Evolutionary conservation across 2,329 filamentous ascomycete species (phyloP).

Genomic region (Didymella pinodella): DNA sequence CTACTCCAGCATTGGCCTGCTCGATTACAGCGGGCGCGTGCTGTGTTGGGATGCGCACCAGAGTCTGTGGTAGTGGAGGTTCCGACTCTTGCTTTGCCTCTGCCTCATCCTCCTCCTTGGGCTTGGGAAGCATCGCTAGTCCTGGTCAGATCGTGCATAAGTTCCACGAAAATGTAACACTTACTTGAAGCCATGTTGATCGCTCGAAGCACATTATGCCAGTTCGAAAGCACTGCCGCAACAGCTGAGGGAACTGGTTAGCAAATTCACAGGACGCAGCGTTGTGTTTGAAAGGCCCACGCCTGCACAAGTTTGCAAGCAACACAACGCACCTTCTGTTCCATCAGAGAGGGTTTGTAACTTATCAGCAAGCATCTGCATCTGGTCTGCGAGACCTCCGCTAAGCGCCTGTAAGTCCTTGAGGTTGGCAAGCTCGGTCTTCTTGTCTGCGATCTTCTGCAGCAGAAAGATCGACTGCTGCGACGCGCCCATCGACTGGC

Average conservation of each 20-base stretch:
- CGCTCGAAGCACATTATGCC: slow-evolving; percentile 84
- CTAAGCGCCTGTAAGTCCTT: slow-evolving; percentile 81
- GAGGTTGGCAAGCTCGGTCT: slow-evolving; percentile 79
- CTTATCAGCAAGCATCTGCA: slow-evolving; percentile 82
- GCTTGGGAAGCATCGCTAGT: slow-evolving; percentile 73
- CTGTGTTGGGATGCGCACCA: slow-evolving; percentile 85
- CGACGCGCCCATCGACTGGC: slow-evolving; percentile 52
- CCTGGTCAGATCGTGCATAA: slow-evolving; percentile 23
- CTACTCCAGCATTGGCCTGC: slow-evolving; percentile 43
- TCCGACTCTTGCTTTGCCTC: slow-evolving; percentile 52
- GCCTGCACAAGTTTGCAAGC: background rate
- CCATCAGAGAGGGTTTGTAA: slow-evolving; percentile 79
- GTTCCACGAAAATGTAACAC: slow-evolving; percentile 40
- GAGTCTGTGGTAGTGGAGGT: slow-evolving; percentile 75
- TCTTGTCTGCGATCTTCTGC: slow-evolving; percentile 84
- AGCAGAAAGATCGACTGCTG: slow-evolving; percentile 74
- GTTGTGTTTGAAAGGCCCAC: background rate
- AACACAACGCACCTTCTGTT: slow-evolving; percentile 69
- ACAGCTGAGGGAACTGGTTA: slow-evolving; percentile 65
- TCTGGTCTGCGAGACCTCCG: slow-evolving; percentile 78
- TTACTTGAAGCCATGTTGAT: slow-evolving; percentile 87
- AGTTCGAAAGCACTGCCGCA: slow-evolving; percentile 83
- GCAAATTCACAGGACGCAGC: background rate
- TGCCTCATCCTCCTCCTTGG: slow-evolving; percentile 58
- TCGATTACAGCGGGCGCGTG: slow-evolving; percentile 58